These are phyloP conservation scores for Debaryomyces singareniensis DNA, from an alignment of 1,139 yeast species.

Conservation along the genomic window DNA sequence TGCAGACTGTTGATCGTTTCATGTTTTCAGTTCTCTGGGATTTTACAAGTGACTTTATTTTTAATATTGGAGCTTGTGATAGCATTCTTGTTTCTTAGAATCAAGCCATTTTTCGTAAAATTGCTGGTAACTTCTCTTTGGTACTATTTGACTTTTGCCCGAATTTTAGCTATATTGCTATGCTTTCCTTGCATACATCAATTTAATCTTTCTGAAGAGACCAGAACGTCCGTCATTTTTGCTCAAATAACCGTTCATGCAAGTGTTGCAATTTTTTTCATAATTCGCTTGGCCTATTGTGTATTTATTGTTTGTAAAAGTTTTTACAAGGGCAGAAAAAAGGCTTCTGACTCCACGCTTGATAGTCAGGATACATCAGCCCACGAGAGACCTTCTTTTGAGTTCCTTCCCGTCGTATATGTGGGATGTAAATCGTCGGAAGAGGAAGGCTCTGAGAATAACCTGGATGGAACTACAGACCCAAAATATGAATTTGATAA, in stretches of 20 bases:
- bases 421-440: conserved; percentile 3
- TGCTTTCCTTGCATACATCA: conserved; percentile 35
- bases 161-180: conserved; percentile 30
- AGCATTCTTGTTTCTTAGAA: conserved; percentile 20
- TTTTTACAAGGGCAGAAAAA: conserved; percentile 9
- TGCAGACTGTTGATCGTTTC: conserved; percentile 38
- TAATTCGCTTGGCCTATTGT: conserved; percentile 27
- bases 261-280: conserved; percentile 29
- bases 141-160: conserved; percentile 31
- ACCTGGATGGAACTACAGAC: background rate
- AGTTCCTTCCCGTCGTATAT: conserved; percentile 22
- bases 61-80: conserved; percentile 29
- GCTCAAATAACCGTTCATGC: conserved; percentile 35
- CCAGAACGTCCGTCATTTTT: conserved; percentile 35
- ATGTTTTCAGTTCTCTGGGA: conserved; percentile 34
- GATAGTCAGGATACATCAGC: conserved; percentile 12
- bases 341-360: conserved; percentile 4
- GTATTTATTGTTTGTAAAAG: conserved; percentile 21
- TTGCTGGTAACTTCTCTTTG: conserved; percentile 34
- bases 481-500: too few species aligned
- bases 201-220: conserved; percentile 25
- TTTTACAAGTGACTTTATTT: conserved; percentile 37
- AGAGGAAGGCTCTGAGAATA: background rate
- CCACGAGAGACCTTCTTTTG: conserved; percentile 25
- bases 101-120: conserved; percentile 36